Evolutionary conservation across 176 grass and related monocot species (phyloP), one percentile per base, ranked within the genome.

Genomic region (Hordeum marinum): DNA sequence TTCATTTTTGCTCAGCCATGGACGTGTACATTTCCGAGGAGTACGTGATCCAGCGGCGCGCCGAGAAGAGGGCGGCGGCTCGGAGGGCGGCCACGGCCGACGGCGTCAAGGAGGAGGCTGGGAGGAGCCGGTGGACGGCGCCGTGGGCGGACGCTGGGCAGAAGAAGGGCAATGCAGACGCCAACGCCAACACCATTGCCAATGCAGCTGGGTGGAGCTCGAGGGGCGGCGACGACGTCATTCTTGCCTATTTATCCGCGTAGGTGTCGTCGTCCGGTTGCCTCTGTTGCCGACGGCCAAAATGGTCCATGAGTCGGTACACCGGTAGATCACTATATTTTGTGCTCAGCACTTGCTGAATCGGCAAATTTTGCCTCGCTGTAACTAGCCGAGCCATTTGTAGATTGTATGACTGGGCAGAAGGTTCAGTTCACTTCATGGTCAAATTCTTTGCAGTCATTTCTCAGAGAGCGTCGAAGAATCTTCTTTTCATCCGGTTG

Each of bases 1-100:
- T 7, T 52, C 48, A 4, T 52, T 52, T 52, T 52, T 52, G 48
- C 48, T 5, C 52, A 4, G 32, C n/a, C 11, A 96, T 96, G 94
- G 91, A 93, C 80, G 91, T 96, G 94, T 96, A 96, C 82, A 93
- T 96, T 64, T 91, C 89, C 15, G 91, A 93, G 79, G 91, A 96
- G 84, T 96, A 89, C 80, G 83, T 87, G 87, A 63, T 18, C n/a
- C 80, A 64, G 81, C 88, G 91, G 75, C 88, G 87, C 35, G 90
- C 72, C 14, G 91, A 93, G 83, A 92, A 84, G 88, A 82, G 58
- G 83, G 82, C 73, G 34, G 78, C 78, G 15, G 79, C 83, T 48
- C 59, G 60, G 65, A 32, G 27, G 18, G 63, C 40, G 25, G 26
- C 5, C 9, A n/a, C 5, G 42, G 81, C 66, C 24, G 18, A 54